These are phyloP conservation scores for Globisporangium takayamanum DNA, from an alignment of 352 stramenopile genomes.

Conservation along the genomic window DNA sequence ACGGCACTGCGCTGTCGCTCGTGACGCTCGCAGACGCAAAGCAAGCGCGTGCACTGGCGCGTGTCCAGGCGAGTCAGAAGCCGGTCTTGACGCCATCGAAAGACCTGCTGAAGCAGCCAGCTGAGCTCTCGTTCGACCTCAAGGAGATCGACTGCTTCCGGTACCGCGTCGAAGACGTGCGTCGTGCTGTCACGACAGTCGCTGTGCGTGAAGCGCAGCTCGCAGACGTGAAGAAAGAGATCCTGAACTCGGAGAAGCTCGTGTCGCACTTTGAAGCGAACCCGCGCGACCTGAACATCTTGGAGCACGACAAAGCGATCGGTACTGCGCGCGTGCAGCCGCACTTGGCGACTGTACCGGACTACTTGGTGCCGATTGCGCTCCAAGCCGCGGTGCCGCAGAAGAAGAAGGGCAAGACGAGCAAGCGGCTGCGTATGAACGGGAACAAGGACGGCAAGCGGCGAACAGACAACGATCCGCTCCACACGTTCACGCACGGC, in stretches of 20 bases:
- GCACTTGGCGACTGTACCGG: slow-evolving; percentile 93
- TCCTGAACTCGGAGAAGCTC: slow-evolving; percentile 97
- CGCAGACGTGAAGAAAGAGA: slow-evolving; percentile 96
- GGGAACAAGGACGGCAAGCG: slow-evolving; percentile 65
- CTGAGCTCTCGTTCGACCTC: slow-evolving; percentile 95
- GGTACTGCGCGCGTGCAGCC: slow-evolving; percentile 91
- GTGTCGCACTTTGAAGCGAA: slow-evolving; percentile 97
- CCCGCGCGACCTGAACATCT: slow-evolving; percentile 90
- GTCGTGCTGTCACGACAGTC: slow-evolving; percentile 91
- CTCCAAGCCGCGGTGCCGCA: slow-evolving; percentile 84
- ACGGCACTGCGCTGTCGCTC: slow-evolving; percentile 95
- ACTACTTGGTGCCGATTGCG: slow-evolving; percentile 96
- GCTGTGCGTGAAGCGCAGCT: slow-evolving; percentile 94
- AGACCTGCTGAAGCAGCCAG: slow-evolving; percentile 89
- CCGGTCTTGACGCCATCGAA: slow-evolving; percentile 69
- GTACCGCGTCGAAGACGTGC: slow-evolving; percentile 95
- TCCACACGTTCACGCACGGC: slow-evolving; percentile 91
- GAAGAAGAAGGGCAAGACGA: slow-evolving; percentile 83
- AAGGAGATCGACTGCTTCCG: slow-evolving; percentile 98
- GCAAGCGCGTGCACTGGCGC: slow-evolving; percentile 78
- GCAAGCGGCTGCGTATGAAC: slow-evolving; percentile 53
- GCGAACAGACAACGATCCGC: slow-evolving; percentile 94
- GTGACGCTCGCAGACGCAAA: slow-evolving; percentile 77
- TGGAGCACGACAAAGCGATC: slow-evolving; percentile 96
- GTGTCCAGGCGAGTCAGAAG: slow-evolving; percentile 92